Evolutionary conservation across 352 stramenopile genomes (phyloP), one percentile per base, ranked within the genome.

Genomic region (Pythium plurisporium): DNA sequence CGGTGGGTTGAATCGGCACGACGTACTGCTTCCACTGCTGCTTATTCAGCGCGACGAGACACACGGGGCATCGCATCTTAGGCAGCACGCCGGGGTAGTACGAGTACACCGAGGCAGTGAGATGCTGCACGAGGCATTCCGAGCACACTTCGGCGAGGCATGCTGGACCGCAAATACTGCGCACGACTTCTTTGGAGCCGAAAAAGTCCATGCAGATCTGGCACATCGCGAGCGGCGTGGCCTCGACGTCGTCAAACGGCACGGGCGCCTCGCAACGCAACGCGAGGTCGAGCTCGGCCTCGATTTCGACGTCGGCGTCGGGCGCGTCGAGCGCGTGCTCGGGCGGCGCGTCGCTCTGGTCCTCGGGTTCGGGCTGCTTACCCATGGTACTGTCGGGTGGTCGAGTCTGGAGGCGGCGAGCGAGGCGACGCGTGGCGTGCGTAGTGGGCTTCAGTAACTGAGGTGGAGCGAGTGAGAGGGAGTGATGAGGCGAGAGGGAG

Each of bases 31-130:
- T 53, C 76, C 76, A 87, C 44, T 77, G 72, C 40, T 52, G 62
- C 49, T 77, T 82, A 55, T 82, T 79, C 12, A 84, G 49, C 14
- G 79, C 62, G 10, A 55, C 75, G 40, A 87, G 55, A 44, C 76
- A 87, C 50, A 78, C 67, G n/a, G 76, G 76, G 20, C 76, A 87
- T n/a, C 74, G 74, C 41, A 87, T 72, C 67, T 84, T 84, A n/a
- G 76, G 76, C 23, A 87, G 53, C 30, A 84, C 70, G 9, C 76
- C 76, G 0, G 74, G 65, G 65, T 87, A 87, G 56, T 71, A 84
- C 55, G 72, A 71, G 58, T 84, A 84, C 29, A 84, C 66, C 55
- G 56, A 79, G 38, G 72, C 72, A 9, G 66, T 73, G 26, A 87
- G 36, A 50, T 82, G 67, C 50, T 74, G 72, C 59, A 84, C 70